A percentile compares a stretch with the other conserved stretches of the same genome.
These are phyloP conservation scores for Fusarium staphyleae DNA, from an alignment of 2,329 filamentous ascomycete genomes.

Conservation along the genomic window DNA sequence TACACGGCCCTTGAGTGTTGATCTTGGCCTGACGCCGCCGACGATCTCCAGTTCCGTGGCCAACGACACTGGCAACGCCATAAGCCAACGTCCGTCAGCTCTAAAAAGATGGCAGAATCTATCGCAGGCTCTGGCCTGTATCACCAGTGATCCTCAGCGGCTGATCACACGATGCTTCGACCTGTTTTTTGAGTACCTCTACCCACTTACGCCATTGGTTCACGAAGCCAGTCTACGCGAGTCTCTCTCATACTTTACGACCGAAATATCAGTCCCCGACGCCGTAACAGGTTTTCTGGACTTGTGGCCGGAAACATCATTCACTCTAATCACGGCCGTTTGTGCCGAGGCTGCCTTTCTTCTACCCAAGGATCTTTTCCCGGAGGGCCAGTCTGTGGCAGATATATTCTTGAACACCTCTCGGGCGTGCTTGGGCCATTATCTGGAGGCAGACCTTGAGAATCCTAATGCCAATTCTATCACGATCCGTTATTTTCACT, in stretches of 20 bases:
- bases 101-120: constrained; percentile 44
- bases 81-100: constrained; percentile 25
- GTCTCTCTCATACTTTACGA: constrained; percentile 45
- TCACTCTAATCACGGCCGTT: constrained; percentile 53
- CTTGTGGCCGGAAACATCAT: constrained; percentile 48
- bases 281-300: constrained; percentile 31
- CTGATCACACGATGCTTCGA: constrained; percentile 47
- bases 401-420: constrained; percentile 51
- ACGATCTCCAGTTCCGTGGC: constrained; percentile 27
- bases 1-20: constrained; percentile 14
- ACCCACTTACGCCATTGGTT: constrained; percentile 51
- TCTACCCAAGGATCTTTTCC: constrained; percentile 50
- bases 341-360: constrained; percentile 52
- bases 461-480: constrained; percentile 52
- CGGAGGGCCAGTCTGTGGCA: constrained; percentile 47
- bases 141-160: constrained; percentile 37
- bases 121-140: constrained; percentile 34
- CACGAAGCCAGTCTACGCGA: constrained; percentile 51
- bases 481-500: constrained; percentile 54
- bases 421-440: constrained; percentile 47
- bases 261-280: constrained; percentile 13
- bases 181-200: constrained; percentile 53
- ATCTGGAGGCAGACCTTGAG: constrained; percentile 52
- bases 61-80: constrained; percentile 4
- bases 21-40: constrained; percentile 37